These are phyloP conservation scores for Ceratocystis variospora DNA, from an alignment of 2,329 filamentous ascomycete genomes.

Conservation along the genomic window DNA sequence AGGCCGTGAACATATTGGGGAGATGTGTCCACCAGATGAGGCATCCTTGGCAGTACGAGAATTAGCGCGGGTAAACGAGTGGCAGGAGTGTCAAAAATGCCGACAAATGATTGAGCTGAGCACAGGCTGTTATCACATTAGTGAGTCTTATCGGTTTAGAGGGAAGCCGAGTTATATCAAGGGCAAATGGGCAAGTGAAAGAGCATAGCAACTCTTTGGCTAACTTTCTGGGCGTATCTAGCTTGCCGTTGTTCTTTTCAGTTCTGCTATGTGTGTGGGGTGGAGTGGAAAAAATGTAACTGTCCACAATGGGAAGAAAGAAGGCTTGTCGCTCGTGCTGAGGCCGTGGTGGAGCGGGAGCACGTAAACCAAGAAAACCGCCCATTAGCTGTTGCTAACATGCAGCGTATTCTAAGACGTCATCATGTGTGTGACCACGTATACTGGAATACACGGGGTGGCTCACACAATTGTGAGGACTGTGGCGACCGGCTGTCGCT, in stretches of 20 bases:
- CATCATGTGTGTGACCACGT: conserved; percentile 30
- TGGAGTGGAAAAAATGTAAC: conserved; percentile 28
- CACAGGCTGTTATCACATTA: conserved; percentile 44
- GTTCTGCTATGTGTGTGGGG: conserved; percentile 39
- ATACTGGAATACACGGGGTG: conserved; percentile 27
- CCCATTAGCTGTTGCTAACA: conserved; percentile 21
- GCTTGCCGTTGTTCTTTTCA: conserved; percentile 34
- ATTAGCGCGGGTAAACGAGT: conserved; percentile 32
- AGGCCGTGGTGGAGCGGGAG: background rate
- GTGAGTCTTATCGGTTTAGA: conserved; percentile 29
- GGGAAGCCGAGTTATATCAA: background rate
- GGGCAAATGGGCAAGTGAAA: background rate
- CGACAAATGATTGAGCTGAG: conserved; percentile 34
- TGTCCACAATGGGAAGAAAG: conserved; percentile 30
- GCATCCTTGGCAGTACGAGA: conserved; percentile 29
- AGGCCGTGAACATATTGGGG: conserved; percentile 28
- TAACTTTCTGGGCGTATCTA: conserved; percentile 14
- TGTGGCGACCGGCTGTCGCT: conserved; percentile 28
- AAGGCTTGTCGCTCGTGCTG: conserved; percentile 13
- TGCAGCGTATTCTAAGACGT: conserved; percentile 24
- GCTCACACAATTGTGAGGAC: conserved; percentile 29
- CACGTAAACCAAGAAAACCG: background rate
- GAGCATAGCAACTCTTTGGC: background rate
- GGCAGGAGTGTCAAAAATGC: conserved; percentile 39
- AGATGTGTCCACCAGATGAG: conserved; percentile 35